Evolutionary conservation across 805 yeast genomes (phyloP).

Genomic region (Sungouiella thailandica): DNA sequence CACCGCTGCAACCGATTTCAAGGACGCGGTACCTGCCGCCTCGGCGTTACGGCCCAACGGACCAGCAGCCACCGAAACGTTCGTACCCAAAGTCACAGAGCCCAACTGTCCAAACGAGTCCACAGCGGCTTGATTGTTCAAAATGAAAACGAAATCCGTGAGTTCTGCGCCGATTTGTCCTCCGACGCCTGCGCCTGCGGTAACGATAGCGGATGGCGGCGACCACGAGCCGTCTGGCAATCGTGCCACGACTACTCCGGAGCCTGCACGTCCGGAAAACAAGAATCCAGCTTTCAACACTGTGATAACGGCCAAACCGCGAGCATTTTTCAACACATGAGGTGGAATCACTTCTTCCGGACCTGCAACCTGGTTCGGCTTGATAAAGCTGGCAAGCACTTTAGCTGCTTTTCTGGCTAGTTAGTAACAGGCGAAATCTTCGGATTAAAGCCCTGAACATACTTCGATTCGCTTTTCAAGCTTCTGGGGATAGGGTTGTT

Average conservation of each 20-base stretch:
- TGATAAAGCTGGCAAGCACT: constrained; percentile 80
- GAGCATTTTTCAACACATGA: constrained; percentile 77
- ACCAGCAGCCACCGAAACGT: constrained; percentile 93
- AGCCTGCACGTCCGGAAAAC: constrained; percentile 95
- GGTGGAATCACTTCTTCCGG: constrained; percentile 90
- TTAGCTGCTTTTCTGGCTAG: constrained; percentile 80
- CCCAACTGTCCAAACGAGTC: constrained; percentile 92
- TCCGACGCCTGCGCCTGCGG: constrained; percentile 99
- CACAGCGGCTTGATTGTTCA: constrained; percentile 84
- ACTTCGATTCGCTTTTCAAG: constrained; percentile 79
- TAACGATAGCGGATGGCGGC: constrained; percentile 90
- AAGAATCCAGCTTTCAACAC: constrained; percentile 96
- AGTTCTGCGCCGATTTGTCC: constrained; percentile 96
- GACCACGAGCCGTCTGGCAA: constrained; percentile 96
- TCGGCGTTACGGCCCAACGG: constrained; percentile 97
- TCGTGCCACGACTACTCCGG: constrained; percentile 91
- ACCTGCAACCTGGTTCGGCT: constrained; percentile 90
- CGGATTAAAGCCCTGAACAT: constrained; percentile 42
- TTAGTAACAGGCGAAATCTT: too few species aligned
- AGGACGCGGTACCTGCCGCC: constrained; percentile 92
- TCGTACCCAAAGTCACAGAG: constrained; percentile 91
- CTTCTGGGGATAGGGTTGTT: constrained; percentile 95
- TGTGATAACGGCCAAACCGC: constrained; percentile 87
- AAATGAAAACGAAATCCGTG: constrained; percentile 92
- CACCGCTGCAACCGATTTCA: constrained; percentile 82